These are phyloP conservation scores for Phytophthora foliorum DNA, from an alignment of 352 stramenopile genomes.

Conservation along the genomic window DNA sequence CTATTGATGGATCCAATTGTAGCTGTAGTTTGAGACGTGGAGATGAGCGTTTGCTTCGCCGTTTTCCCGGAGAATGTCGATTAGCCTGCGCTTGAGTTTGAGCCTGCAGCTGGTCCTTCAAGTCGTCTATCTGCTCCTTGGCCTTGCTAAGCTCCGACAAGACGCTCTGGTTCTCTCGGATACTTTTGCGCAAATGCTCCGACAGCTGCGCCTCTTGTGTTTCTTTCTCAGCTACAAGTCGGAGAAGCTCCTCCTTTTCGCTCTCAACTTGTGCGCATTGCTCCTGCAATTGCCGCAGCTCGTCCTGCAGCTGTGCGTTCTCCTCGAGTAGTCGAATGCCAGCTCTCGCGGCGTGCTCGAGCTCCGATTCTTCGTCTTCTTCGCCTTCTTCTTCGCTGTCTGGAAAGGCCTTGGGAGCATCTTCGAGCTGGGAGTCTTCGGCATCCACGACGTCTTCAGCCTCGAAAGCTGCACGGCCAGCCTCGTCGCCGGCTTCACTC, in stretches of 20 bases:
- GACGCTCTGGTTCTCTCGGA: slow-evolving; percentile 64
- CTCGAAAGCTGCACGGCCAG: slow-evolving; percentile 1
- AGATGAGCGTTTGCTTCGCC: slow-evolving; percentile 20
- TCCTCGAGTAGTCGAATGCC: slow-evolving; percentile 78
- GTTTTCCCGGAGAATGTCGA: slow-evolving; percentile 40
- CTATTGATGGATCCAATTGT: slow-evolving; percentile 23
- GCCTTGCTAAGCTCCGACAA: slow-evolving; percentile 53
- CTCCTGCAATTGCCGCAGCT: slow-evolving; percentile 58
- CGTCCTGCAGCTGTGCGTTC: slow-evolving; percentile 73
- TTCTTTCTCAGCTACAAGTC: slow-evolving; percentile 55
- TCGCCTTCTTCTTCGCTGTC: slow-evolving; percentile 32
- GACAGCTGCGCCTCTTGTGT: slow-evolving; percentile 45
- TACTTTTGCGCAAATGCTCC: slow-evolving; percentile 60
- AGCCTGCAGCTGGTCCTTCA: slow-evolving; percentile 36
- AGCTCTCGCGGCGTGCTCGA: slow-evolving; percentile 67
- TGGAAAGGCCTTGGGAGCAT: slow-evolving; percentile 22
- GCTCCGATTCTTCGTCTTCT: slow-evolving; percentile 50
- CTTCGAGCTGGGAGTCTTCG: slow-evolving; percentile 28
- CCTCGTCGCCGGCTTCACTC: slow-evolving; percentile 4
- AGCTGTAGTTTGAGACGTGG: slow-evolving; percentile 31
- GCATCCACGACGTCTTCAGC: slow-evolving; percentile 6
- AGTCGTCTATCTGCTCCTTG: slow-evolving; percentile 43
- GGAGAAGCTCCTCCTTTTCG: slow-evolving; percentile 50
- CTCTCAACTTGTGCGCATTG: slow-evolving; percentile 45
- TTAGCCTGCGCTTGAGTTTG: slow-evolving; percentile 18